Conservation (phyloP, 2,329 filamentous ascomycete genomes). For the Aspergillus sp. region DNA sequence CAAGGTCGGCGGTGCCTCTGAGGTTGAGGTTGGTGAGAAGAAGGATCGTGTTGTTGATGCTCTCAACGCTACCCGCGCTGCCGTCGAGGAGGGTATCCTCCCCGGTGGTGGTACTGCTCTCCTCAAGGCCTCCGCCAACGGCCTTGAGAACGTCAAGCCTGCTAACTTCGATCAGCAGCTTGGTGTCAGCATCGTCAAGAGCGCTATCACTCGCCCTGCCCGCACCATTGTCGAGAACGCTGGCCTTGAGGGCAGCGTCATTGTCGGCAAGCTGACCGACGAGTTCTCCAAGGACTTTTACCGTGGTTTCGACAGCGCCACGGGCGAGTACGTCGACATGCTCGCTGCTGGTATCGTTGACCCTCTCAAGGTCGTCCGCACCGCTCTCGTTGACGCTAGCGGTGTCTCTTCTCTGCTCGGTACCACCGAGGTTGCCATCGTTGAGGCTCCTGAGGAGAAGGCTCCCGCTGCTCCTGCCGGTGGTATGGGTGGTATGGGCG, state of each 20-base stretch:
- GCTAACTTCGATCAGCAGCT: conserved; percentile 99
- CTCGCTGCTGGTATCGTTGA: conserved; percentile 95
- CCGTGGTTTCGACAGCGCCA: conserved; percentile 95
- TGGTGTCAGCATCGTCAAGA: conserved; percentile 96
- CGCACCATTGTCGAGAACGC: conserved; percentile 97
- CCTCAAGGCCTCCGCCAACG: conserved; percentile 93
- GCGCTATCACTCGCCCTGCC: conserved; percentile 92
- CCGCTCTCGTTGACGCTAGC: conserved; percentile 88
- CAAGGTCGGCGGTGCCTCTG: conserved; percentile 95
- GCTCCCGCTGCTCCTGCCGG: conserved; percentile 54
- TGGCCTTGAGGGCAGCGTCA: conserved; percentile 89
- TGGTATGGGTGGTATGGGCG: conserved; percentile 61
- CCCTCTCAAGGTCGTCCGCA: conserved; percentile 98
- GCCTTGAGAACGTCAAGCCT: conserved; percentile 77
- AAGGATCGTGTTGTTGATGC: conserved; percentile 99
- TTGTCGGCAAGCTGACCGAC: conserved; percentile 97
- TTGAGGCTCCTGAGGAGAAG: conserved; percentile 95
- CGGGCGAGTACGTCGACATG: conserved; percentile 99
- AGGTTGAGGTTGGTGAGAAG: conserved; percentile 99
- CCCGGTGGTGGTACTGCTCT: conserved; percentile 97
- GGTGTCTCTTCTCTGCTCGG: conserved; percentile 96
- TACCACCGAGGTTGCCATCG: conserved; percentile 96
- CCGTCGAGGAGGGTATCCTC: conserved; percentile 98
- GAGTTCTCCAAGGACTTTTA: conserved; percentile 93
- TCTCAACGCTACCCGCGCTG: conserved; percentile 94